These are phyloP conservation scores for Leccinum pseudoinsigne DNA, from an alignment of 1,284 basidiomycete genomes.

Conservation along the genomic window DNA sequence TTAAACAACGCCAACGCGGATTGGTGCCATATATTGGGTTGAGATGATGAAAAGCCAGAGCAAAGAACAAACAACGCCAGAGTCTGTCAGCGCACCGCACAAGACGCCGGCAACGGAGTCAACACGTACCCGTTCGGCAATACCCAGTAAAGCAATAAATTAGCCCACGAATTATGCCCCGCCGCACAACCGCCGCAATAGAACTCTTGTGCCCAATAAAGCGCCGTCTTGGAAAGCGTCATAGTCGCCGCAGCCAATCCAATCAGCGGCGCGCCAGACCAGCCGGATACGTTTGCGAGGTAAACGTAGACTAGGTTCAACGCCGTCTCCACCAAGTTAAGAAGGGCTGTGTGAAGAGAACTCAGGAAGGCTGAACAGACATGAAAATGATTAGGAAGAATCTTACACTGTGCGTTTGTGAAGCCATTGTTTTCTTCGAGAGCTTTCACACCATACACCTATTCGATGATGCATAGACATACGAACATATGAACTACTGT, in stretches of 20 bases:
- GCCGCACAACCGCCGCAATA: constrained; percentile 70
- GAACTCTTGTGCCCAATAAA: constrained; percentile 83
- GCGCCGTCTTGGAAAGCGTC: constrained; percentile 82
- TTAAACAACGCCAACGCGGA: neutral
- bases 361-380: neutral
- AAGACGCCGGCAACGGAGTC: neutral
- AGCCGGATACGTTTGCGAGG: constrained; percentile 60
- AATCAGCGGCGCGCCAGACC: constrained; percentile 67
- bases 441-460: constrained; percentile 75
- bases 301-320: constrained; percentile 80
- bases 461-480: constrained; percentile 22
- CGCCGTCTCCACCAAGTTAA: constrained; percentile 81
- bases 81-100: neutral
- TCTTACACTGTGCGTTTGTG: constrained; percentile 82
- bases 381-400: neutral
- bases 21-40: neutral
- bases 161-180: constrained; percentile 68
- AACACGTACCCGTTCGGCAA: constrained; percentile 74
- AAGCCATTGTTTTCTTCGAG: constrained; percentile 74
- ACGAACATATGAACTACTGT: neutral
- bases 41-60: neutral
- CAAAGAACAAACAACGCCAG: neutral
- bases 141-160: constrained; percentile 66
- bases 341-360: constrained; percentile 47
- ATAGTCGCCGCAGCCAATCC: constrained; percentile 74